phyloP scores from a whole-genome alignment of 2,329 filamentous ascomycete genomes.

The Colletotrichum caudatum region DNA sequence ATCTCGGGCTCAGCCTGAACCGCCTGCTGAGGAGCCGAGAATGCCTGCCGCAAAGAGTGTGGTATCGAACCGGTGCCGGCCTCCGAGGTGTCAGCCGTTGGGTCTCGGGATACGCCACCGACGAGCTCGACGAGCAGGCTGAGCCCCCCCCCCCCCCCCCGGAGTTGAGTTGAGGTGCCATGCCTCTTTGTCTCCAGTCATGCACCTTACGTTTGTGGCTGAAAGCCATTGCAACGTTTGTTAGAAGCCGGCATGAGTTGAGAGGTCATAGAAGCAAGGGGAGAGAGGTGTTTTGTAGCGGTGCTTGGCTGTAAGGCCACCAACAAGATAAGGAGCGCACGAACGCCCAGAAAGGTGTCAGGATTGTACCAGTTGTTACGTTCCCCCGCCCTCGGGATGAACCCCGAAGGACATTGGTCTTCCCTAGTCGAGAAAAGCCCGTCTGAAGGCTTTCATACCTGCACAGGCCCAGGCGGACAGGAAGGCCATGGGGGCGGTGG shows the following conservation, averaged over 20 bases:
- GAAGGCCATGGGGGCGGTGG: background rate
- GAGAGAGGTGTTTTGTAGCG: background rate
- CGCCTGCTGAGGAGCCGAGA: conserved; percentile 6
- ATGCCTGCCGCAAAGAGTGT: background rate
- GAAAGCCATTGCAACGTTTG: conserved; percentile 4
- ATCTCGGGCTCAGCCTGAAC: background rate
- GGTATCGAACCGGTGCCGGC: conserved; percentile 10
- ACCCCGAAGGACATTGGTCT: background rate
- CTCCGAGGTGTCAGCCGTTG: conserved; percentile 5
- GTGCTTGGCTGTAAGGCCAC: background rate
- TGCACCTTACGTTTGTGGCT: conserved; percentile 11
- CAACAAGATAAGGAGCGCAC: background rate
- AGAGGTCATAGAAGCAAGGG: background rate
- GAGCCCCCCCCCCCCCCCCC: no score
- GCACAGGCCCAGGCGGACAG: background rate
- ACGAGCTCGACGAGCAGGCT: background rate
- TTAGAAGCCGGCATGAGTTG: background rate
- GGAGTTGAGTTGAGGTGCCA: background rate
- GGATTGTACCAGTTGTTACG: background rate
- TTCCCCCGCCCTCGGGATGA: background rate
- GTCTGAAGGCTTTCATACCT: background rate
- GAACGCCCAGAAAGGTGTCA: background rate
- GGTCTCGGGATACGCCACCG: background rate
- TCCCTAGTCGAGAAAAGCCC: background rate
- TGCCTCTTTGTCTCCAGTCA: background rate